Evolutionary conservation across 73 alveolate species (phyloP).

Genomic region (Paramecium sexaurelia): DNA sequence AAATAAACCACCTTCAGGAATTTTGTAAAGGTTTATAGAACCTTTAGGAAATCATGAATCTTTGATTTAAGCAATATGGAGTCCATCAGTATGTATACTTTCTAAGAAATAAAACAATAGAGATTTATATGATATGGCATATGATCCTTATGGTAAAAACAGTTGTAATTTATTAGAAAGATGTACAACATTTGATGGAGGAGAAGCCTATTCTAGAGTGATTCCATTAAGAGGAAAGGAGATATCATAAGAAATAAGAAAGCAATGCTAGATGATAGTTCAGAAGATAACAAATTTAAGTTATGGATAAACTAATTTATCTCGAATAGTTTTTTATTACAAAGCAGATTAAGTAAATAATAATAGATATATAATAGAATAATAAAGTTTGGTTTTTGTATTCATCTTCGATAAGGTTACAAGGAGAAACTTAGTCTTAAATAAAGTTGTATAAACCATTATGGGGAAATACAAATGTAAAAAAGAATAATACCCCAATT

Average conservation of each 20-base stretch:
- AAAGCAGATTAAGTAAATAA: slow-evolving; percentile 51
- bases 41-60: slow-evolving; percentile 62
- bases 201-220: slow-evolving; percentile 61
- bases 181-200: slow-evolving; percentile 69
- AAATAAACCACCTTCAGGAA: slow-evolving; percentile 64
- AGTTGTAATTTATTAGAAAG: too few relatives aligned
- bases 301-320: slow-evolving; percentile 50
- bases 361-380: not conserved
- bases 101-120: slow-evolving; percentile 60
- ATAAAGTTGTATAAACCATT: slow-evolving; percentile 22
- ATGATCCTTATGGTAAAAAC: slow-evolving; percentile 65
- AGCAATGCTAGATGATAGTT: slow-evolving; percentile 62
- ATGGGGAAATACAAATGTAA: slow-evolving; percentile 54
- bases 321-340: slow-evolving; percentile 56
- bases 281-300: slow-evolving; percentile 55
- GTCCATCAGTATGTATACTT: slow-evolving; percentile 63
- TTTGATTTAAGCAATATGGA: slow-evolving; percentile 64
- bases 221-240: slow-evolving; percentile 67
- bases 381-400: slow-evolving; percentile 66
- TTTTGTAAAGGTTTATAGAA: slow-evolving; percentile 59
- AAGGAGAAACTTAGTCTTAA: slow-evolving; percentile 49
- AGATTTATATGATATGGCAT: slow-evolving; percentile 61
- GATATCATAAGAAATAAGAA: slow-evolving; percentile 66
- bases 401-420: slow-evolving; percentile 47
- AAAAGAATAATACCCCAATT: slow-evolving; percentile 60